Evolutionary conservation across 1,284 basidiomycete species (phyloP).

Genomic region (Ustilago trichophora): DNA sequence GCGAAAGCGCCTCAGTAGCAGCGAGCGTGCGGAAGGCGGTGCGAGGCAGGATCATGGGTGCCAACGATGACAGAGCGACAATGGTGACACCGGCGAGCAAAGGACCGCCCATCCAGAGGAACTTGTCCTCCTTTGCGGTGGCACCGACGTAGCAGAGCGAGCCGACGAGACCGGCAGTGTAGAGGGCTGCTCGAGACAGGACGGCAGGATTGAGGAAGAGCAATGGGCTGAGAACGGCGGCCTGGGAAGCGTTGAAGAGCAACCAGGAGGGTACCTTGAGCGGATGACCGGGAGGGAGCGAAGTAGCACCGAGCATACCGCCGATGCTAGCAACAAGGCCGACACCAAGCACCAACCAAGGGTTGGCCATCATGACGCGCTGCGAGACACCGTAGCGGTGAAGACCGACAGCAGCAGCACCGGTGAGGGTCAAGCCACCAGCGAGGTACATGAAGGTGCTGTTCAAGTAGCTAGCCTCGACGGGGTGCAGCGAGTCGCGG

Average conservation of each 20-base stretch:
- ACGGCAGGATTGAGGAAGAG: constrained; percentile 87
- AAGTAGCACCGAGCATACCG: constrained; percentile 66
- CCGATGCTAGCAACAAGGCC: constrained; percentile 73
- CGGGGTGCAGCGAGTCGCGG: constrained; percentile 51
- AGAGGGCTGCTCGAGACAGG: constrained; percentile 85
- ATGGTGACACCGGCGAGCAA: constrained; percentile 80
- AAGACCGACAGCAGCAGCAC: constrained; percentile 78
- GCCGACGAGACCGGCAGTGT: constrained; percentile 85
- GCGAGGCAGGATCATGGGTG: constrained; percentile 85
- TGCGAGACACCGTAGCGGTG: constrained; percentile 79
- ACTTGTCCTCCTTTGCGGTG: constrained; percentile 85
- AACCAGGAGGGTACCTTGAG: constrained; percentile 67
- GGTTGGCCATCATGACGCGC: constrained; percentile 82
- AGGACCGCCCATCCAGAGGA: constrained; percentile 78
- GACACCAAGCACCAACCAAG: constrained; percentile 83
- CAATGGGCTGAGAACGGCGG: constrained; percentile 74
- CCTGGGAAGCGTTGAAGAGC: constrained; percentile 85
- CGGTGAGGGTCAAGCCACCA: constrained; percentile 79
- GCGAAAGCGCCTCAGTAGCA: constrained; percentile 78
- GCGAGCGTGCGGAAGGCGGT: constrained; percentile 78
- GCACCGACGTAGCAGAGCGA: constrained; percentile 84
- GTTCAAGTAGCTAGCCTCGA: constrained; percentile 73
- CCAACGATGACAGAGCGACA: constrained; percentile 82
- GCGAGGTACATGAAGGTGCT: constrained; percentile 86
- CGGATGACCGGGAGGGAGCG: constrained; percentile 59